These are phyloP conservation scores for Diplodia mutila DNA, from an alignment of 2,329 filamentous ascomycete genomes.

Conservation along the genomic window DNA sequence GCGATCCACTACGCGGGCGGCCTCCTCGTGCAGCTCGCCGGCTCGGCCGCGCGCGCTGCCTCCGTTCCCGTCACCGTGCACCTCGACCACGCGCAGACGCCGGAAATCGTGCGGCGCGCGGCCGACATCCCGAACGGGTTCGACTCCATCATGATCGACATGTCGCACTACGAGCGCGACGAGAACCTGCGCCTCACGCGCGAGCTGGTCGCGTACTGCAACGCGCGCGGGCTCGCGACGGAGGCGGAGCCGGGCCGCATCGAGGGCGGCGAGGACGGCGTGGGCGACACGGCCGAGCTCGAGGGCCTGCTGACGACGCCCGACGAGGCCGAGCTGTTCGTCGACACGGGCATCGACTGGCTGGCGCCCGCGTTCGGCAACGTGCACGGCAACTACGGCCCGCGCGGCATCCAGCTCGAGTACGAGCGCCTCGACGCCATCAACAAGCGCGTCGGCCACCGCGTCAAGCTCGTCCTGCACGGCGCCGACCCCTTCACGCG, in stretches of 20 bases:
- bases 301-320: conserved; percentile 68
- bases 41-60: conserved; percentile 60
- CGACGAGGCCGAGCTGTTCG: conserved; percentile 71
- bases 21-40: conserved; percentile 53
- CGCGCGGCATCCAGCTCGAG: conserved; percentile 55
- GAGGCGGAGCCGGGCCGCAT: conserved; percentile 74
- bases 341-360: conserved; percentile 72
- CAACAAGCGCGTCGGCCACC: conserved; percentile 52
- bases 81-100: conserved; percentile 68
- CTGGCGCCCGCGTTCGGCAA: conserved; percentile 77
- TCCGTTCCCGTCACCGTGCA: conserved; percentile 65
- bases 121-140: conserved; percentile 57
- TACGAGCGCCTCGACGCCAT: conserved; percentile 59
- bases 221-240: conserved; percentile 67
- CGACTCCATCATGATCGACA: conserved; percentile 76
- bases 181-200: conserved; percentile 69
- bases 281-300: conserved; percentile 67
- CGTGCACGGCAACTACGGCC: conserved; percentile 56
- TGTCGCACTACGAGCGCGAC: conserved; percentile 71
- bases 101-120: conserved; percentile 63
- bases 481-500: conserved; percentile 61
- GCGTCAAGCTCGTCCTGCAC: conserved; percentile 60
- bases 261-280: conserved; percentile 74
- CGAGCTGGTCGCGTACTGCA: conserved; percentile 66
- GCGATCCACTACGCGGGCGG: conserved; percentile 67